These are phyloP conservation scores for Cordyceps javanica DNA, from an alignment of 2,329 filamentous ascomycete genomes.

Conservation along the genomic window DNA sequence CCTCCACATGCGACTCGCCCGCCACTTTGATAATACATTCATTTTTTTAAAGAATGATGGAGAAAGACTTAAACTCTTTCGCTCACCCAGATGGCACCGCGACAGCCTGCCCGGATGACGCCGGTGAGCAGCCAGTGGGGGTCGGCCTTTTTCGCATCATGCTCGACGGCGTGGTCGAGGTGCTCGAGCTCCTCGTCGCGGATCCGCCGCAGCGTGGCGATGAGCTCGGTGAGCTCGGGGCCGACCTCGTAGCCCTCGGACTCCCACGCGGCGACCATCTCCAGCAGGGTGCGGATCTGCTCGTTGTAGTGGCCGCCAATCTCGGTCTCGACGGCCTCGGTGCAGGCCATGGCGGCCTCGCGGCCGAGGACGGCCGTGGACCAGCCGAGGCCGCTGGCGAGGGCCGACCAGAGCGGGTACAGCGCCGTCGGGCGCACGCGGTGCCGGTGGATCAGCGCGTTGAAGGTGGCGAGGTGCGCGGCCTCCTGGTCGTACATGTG, in stretches of 20 bases:
- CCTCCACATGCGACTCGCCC: neutral
- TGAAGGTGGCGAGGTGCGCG: constrained; percentile 81
- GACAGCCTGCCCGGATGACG: constrained; percentile 82
- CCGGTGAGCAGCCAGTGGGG: constrained; percentile 86
- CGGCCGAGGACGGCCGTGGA: constrained; percentile 80
- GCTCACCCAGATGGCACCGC: constrained; percentile 87
- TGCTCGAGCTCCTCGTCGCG: constrained; percentile 96
- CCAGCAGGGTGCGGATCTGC: constrained; percentile 75
- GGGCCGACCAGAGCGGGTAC: constrained; percentile 81
- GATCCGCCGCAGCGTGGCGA: constrained; percentile 72
- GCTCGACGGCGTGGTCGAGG: constrained; percentile 87
- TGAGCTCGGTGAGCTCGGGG: constrained; percentile 66
- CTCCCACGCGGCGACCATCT: constrained; percentile 74
- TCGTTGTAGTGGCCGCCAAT: constrained; percentile 94
- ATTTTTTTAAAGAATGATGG: too few species aligned
- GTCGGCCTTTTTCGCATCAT: constrained; percentile 84
- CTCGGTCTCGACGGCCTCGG: constrained; percentile 96
- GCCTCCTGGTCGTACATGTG: constrained; percentile 99
- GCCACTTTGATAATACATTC: neutral
- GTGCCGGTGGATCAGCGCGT: constrained; percentile 73
- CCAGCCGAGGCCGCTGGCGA: constrained; percentile 82
- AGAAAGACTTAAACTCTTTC: constrained; percentile 53
- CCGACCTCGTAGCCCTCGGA: constrained; percentile 73
- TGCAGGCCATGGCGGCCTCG: constrained; percentile 97
- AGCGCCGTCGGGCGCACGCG: constrained; percentile 88